These are phyloP conservation scores for Arthrobotrys conoides DNA, from an alignment of 2,329 filamentous ascomycete species.

Conservation along the genomic window DNA sequence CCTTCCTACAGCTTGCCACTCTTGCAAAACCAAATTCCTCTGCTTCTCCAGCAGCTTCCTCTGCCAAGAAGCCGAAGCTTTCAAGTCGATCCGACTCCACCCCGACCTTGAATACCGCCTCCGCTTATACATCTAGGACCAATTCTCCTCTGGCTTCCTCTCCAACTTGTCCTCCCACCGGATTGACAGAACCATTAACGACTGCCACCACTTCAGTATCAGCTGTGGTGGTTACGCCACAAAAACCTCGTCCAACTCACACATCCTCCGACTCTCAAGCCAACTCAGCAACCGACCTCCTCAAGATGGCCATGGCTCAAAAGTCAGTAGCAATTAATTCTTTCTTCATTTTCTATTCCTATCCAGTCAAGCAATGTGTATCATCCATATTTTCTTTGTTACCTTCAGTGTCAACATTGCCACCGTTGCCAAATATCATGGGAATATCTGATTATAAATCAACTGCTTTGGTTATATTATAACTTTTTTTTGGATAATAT, in stretches of 20 bases:
- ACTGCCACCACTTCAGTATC: constrained; percentile 62
- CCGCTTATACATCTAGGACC: constrained; percentile 26
- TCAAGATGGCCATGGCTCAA: constrained; percentile 64
- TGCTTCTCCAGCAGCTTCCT: constrained; percentile 25
- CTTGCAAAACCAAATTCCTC: constrained; percentile 31
- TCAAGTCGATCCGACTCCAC: constrained; percentile 48
- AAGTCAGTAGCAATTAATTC: constrained; percentile 59
- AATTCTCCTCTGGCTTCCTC: constrained; percentile 58
- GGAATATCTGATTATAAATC: constrained; percentile 23
- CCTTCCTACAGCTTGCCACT: constrained; percentile 51
- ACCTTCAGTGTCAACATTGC: background rate
- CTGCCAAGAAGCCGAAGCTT: constrained; percentile 52
- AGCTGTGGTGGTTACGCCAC: constrained; percentile 63
- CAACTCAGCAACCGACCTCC: constrained; percentile 63
- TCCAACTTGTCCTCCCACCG: constrained; percentile 38
- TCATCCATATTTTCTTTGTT: background rate
- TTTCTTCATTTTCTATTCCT: background rate
- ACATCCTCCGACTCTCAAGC: constrained; percentile 61
- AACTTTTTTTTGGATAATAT: background rate
- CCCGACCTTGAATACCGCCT: constrained; percentile 34
- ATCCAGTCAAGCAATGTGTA: background rate
- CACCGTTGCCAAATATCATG: background rate
- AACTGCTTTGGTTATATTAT: background rate
- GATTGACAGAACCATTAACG: constrained; percentile 49
- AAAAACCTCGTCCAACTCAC: constrained; percentile 62